These are phyloP conservation scores for Coleophoma crateriformis DNA, from an alignment of 2,329 filamentous ascomycete genomes.

Conservation along the genomic window DNA sequence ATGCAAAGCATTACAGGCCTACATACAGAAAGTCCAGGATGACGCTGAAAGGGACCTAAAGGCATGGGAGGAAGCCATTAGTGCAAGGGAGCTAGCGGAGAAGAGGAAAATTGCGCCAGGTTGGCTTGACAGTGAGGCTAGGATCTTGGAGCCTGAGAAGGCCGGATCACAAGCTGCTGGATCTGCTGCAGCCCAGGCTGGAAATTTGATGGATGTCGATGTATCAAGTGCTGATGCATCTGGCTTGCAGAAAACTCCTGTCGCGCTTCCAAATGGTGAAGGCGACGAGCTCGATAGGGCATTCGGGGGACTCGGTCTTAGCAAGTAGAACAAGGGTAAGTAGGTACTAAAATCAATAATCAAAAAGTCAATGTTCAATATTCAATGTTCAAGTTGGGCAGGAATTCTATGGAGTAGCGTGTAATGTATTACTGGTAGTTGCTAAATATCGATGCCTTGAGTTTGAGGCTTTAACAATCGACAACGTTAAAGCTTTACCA, in stretches of 20 bases:
- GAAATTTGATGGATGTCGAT: slow-evolving; percentile 25
- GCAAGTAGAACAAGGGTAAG: slow-evolving; percentile 3
- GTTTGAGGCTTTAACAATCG: neutral
- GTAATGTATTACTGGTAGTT: no score
- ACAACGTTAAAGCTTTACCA: slow-evolving; percentile 3
- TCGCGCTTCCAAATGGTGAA: slow-evolving; percentile 35
- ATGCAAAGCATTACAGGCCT: slow-evolving; percentile 71
- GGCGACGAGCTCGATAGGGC: slow-evolving; percentile 47
- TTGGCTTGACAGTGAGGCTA: slow-evolving; percentile 71
- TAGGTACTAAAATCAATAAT: no score
- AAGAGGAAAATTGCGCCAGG: slow-evolving; percentile 75
- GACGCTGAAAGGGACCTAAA: slow-evolving; percentile 63
- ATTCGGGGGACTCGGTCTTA: slow-evolving; percentile 41
- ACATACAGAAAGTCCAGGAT: slow-evolving; percentile 63
- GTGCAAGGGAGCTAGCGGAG: slow-evolving; percentile 65
- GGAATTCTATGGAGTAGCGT: no score
- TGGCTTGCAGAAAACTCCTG: slow-evolving; percentile 23
- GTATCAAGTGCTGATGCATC: slow-evolving; percentile 24
- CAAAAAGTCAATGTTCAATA: no score
- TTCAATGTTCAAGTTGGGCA: no score
- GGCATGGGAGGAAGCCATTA: slow-evolving; percentile 64
- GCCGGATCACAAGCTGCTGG: slow-evolving; percentile 5
- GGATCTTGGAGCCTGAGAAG: slow-evolving; percentile 62
- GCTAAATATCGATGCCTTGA: neutral
- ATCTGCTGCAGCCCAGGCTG: neutral